Conservation (phyloP, 164 flowering plant genomes). For the Euptelea pleiosperma region DNA sequence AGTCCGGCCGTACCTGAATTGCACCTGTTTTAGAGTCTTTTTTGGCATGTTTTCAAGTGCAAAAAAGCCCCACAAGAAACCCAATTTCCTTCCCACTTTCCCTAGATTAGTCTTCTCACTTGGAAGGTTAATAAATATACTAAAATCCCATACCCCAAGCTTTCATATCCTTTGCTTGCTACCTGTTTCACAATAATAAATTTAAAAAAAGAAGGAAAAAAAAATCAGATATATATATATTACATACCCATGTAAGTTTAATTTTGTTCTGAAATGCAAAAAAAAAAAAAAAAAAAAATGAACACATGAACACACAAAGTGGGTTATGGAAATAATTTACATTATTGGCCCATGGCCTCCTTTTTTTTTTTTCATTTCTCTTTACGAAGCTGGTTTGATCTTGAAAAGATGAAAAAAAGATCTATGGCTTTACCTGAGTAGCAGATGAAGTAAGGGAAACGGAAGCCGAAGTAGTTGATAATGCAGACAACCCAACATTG, state of each 20-base stretch:
- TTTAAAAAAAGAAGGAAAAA: conserved; percentile 8
- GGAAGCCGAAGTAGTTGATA: conserved; percentile 37
- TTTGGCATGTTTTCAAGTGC: background rate
- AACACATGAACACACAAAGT: no score
- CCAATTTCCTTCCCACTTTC: conserved; percentile 3
- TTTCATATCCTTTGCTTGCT: conserved; percentile 39
- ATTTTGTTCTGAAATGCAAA: background rate
- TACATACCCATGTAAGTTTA: no score
- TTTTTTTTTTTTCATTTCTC: background rate
- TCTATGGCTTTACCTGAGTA: conserved; percentile 42
- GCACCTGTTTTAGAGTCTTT: background rate
- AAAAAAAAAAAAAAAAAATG: background rate
- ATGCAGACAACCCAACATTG: conserved; percentile 61
- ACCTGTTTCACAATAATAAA: conserved; percentile 48
- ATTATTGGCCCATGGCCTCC: no score
- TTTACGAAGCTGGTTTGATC: background rate
- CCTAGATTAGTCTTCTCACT: conserved; percentile 49
- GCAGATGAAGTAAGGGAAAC: conserved; percentile 59
- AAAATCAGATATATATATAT: conserved; percentile 6
- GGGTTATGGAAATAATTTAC: no score
- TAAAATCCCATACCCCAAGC: conserved; percentile 55
- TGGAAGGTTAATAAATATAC: conserved; percentile 53
- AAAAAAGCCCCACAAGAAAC: conserved; percentile 11
- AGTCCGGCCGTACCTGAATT: conserved; percentile 1
- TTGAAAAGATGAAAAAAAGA: background rate